Evolutionary conservation across 352 stramenopile species (phyloP).

Genomic region (Phytopythium cucurbitacearum): DNA sequence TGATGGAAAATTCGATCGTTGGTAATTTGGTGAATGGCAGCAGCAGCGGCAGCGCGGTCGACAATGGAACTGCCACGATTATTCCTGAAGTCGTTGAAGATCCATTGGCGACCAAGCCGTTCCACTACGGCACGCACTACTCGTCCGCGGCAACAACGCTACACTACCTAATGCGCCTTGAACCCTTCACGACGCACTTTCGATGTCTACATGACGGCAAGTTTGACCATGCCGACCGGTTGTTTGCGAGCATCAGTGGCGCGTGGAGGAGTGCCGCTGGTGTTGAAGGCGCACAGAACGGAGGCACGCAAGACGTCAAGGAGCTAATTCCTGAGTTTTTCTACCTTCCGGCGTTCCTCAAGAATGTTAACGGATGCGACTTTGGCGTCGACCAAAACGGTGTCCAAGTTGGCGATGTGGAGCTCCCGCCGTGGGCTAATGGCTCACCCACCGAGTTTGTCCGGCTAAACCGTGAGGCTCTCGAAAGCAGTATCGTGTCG

Average conservation of each 20-base stretch:
- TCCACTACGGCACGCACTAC: conserved; percentile 96
- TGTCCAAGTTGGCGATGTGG: conserved; percentile 86
- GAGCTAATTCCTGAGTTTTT: conserved; percentile 99
- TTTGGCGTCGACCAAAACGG: conserved; percentile 91
- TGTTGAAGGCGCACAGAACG: conserved; percentile 55
- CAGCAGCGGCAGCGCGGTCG: neutral
- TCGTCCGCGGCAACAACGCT: conserved; percentile 93
- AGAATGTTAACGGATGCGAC: conserved; percentile 94
- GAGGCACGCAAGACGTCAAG: conserved; percentile 94
- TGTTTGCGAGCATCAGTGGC: conserved; percentile 93
- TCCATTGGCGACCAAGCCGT: conserved; percentile 49
- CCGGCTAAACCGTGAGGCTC: conserved; percentile 90
- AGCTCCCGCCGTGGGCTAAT: conserved; percentile 93
- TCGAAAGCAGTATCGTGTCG: conserved; percentile 96
- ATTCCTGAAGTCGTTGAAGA: conserved; percentile 17
- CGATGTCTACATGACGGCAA: conserved; percentile 93
- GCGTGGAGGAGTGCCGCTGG: conserved; percentile 89
- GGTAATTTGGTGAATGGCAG: neutral
- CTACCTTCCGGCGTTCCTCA: conserved; percentile 93
- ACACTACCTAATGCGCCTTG: conserved; percentile 96
- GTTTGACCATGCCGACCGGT: conserved; percentile 97
- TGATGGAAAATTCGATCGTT: conserved; percentile 32
- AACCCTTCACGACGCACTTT: conserved; percentile 95
- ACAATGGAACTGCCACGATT: neutral
- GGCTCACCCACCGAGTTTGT: conserved; percentile 93